Percentiles rank a stretch among this genome's conserved stretches.
phyloP scores from a whole-genome alignment of 2,329 filamentous ascomycete genomes.

The Ophiostoma piceae region DNA sequence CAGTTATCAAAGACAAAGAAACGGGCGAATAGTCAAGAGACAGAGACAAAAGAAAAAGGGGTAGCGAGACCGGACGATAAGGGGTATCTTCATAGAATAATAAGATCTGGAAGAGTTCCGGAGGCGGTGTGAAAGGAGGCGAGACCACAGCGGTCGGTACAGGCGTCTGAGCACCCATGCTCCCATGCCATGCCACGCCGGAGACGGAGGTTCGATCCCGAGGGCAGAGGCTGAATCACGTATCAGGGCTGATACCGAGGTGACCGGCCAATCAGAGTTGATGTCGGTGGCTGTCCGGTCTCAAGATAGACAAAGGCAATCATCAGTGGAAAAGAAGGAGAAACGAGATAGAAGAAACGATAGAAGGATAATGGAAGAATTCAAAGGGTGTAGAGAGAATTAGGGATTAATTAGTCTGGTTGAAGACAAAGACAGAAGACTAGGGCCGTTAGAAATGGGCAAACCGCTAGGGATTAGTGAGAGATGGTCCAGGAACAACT shows the following conservation, averaged over 20 bases:
- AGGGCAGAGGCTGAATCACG: not conserved
- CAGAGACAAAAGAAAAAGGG: not conserved
- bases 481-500: not conserved
- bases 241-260: not conserved
- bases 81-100: not conserved
- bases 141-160: not conserved
- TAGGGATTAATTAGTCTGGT: not conserved
- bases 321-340: not conserved
- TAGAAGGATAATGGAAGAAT: not conserved
- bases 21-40: not conserved
- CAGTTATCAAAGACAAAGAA: not conserved
- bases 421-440: not conserved
- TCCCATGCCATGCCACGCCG: not conserved
- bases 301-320: not conserved
- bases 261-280: not conserved
- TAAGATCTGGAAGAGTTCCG: not conserved
- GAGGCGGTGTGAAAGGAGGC: not conserved
- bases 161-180: not conserved
- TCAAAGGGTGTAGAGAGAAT: not conserved
- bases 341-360: not conserved
- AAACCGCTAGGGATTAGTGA: not conserved
- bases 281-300: not conserved
- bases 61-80: not conserved
- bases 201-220: not conserved
- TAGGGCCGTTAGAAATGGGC: slow-evolving; percentile 11